Conservation (phyloP, 2,329 filamentous ascomycete genomes). For the Talaromyces sp. region DNA sequence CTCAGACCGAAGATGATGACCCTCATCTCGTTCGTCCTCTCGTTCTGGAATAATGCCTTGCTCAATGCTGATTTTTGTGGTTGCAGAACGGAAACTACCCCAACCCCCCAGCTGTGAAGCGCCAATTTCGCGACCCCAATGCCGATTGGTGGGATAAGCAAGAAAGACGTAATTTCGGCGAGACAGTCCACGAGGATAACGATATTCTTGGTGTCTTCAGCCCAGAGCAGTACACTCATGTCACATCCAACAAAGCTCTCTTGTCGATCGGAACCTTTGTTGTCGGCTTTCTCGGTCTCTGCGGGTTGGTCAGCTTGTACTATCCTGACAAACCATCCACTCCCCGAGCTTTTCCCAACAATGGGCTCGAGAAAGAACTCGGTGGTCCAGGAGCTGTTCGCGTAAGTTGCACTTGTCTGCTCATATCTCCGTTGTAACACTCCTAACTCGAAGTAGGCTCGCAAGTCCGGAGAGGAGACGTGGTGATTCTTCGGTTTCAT, state of each 20-base stretch:
- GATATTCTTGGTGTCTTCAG: conserved; percentile 89
- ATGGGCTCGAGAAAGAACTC: conserved; percentile 69
- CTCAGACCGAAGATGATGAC: conserved; percentile 40
- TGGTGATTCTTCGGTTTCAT: conserved; percentile 30
- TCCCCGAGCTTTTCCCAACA: conserved; percentile 62
- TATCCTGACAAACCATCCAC: conserved; percentile 70
- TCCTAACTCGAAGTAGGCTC: conserved; percentile 30
- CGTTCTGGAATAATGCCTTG: background rate
- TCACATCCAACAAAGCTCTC: conserved; percentile 65
- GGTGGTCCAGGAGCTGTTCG: conserved; percentile 64
- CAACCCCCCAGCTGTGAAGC: conserved; percentile 64
- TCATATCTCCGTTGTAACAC: background rate
- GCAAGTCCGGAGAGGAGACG: conserved; percentile 37
- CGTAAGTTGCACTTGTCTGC: conserved; percentile 49
- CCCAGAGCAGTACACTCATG: conserved; percentile 83
- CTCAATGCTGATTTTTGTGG: conserved; percentile 8
- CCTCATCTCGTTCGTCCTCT: conserved; percentile 39
- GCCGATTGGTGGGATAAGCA: conserved; percentile 97
- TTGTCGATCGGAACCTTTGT: conserved; percentile 67
- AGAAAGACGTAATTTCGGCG: conserved; percentile 93
- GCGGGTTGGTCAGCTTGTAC: conserved; percentile 62
- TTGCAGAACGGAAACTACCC: conserved; percentile 46
- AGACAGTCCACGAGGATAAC: conserved; percentile 94
- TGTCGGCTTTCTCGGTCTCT: conserved; percentile 58
- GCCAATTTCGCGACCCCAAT: conserved; percentile 88